phyloP scores from a whole-genome alignment of 2,329 filamentous ascomycete genomes.

The Colletotrichum spaethianum region DNA sequence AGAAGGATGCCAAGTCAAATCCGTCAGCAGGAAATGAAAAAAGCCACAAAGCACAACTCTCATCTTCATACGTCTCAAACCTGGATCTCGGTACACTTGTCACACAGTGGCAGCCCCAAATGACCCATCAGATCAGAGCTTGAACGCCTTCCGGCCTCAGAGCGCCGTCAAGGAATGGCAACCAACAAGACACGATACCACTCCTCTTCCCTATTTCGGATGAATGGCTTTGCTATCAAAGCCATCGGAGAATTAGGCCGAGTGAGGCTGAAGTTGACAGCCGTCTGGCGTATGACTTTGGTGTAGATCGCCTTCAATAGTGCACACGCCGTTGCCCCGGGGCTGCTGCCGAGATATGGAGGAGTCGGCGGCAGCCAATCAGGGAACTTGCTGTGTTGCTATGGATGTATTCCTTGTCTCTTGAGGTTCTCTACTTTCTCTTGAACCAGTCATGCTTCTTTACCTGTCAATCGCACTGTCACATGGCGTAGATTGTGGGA shows the following conservation, averaged over 20 bases:
- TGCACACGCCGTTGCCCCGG: background rate
- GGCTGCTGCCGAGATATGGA: background rate
- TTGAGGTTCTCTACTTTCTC: too few species aligned
- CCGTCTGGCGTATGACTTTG: background rate
- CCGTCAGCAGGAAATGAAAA: background rate
- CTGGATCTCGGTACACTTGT: background rate
- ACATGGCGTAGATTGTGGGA: too few species aligned
- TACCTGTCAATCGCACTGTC: background rate
- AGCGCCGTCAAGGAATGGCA: background rate
- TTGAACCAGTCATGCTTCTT: background rate
- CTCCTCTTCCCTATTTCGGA: background rate
- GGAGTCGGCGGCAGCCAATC: background rate
- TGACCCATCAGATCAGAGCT: background rate
- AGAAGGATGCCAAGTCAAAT: slow-evolving; percentile 5
- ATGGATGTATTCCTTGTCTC: background rate
- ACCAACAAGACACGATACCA: background rate
- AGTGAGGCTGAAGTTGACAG: slow-evolving; percentile 32
- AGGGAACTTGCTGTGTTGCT: background rate
- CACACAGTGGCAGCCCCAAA: background rate
- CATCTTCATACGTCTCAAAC: background rate
- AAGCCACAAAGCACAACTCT: slow-evolving; percentile 6
- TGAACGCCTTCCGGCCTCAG: background rate
- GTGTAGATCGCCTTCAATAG: slow-evolving; percentile 24
- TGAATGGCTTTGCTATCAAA: background rate
- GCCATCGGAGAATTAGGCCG: slow-evolving; percentile 31